A percentile compares a stretch with the other conserved stretches of the same genome.
Conservation (phyloP, 2,329 filamentous ascomycete genomes). For the Mycosphaerella arachidis region DNA sequence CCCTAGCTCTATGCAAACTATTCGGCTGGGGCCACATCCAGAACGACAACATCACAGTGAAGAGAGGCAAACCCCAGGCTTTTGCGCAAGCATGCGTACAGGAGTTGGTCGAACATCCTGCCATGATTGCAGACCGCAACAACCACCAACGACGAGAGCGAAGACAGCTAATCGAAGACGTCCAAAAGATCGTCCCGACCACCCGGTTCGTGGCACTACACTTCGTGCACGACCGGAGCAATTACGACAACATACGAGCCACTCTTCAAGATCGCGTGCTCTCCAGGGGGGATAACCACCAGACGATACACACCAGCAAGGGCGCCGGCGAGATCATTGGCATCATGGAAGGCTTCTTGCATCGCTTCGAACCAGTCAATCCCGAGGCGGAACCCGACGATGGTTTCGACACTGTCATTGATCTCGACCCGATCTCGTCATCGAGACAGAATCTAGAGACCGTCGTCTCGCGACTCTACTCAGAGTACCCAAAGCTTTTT, state of each 20-base stretch:
- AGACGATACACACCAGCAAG: constrained; percentile 87
- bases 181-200: constrained; percentile 56
- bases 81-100: constrained; percentile 70
- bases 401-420: constrained; percentile 76
- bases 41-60: constrained; percentile 89
- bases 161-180: constrained; percentile 77
- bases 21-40: constrained; percentile 92
- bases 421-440: constrained; percentile 71
- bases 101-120: constrained; percentile 59
- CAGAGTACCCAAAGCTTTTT: constrained; percentile 73
- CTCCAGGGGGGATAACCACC: constrained; percentile 87
- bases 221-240: constrained; percentile 68
- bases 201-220: constrained; percentile 79
- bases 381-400: constrained; percentile 65
- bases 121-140: constrained; percentile 87
- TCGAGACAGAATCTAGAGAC: constrained; percentile 84
- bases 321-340: constrained; percentile 68
- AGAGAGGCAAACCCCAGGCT: constrained; percentile 65
- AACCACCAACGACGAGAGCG: constrained; percentile 87
- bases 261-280: constrained; percentile 76
- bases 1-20: constrained; percentile 71
- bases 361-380: constrained; percentile 76
- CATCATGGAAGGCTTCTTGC: constrained; percentile 93
- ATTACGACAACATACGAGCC: constrained; percentile 67
- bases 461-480: constrained; percentile 65